Percentiles rank a stretch among this genome's conserved stretches.
Conservation (phyloP, 805 yeast species). For the Candida coleopterorum region DNA sequence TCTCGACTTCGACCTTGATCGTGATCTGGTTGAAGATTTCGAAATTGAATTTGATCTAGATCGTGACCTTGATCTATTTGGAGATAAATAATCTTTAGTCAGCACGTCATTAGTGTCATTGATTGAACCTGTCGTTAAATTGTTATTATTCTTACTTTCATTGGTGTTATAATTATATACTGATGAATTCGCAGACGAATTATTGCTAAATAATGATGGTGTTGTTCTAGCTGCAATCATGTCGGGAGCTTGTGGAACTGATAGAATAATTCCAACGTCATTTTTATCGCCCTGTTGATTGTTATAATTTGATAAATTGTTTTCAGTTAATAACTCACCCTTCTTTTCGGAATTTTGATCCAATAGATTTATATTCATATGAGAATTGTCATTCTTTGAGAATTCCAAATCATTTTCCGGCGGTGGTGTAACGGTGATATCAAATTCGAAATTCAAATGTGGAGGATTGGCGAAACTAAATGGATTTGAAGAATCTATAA, state of each 20-base stretch:
- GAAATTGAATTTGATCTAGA: background rate
- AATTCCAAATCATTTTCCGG: slow-evolving; percentile 1
- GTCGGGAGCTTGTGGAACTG: slow-evolving; percentile 34
- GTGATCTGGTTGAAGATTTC: background rate
- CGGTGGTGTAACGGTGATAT: slow-evolving; percentile 9
- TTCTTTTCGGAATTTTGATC: slow-evolving; percentile 1
- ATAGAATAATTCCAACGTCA: slow-evolving; percentile 14
- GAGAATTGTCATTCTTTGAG: no score
- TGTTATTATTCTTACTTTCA: slow-evolving; percentile 3
- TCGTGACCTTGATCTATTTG: slow-evolving; percentile 5
- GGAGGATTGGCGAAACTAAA: slow-evolving; percentile 2
- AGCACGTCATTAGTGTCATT: slow-evolving; percentile 1
- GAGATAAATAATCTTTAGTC: background rate
- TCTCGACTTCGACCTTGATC: slow-evolving; percentile 14
- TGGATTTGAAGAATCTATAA: slow-evolving; percentile 7
- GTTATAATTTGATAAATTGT: slow-evolving; percentile 16
- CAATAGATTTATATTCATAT: no score
- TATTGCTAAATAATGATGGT: slow-evolving; percentile 53
- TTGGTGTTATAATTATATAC: slow-evolving; percentile 14
- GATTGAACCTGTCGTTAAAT: background rate
- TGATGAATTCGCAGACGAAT: slow-evolving; percentile 34
- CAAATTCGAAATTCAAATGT: slow-evolving; percentile 5
- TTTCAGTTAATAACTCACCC: slow-evolving; percentile 11
- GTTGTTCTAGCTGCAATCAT: slow-evolving; percentile 40
- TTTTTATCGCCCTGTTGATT: slow-evolving; percentile 11